Evolutionary conservation across 805 yeast genomes (phyloP).

Genomic region (Pichia thaimueangensis): DNA sequence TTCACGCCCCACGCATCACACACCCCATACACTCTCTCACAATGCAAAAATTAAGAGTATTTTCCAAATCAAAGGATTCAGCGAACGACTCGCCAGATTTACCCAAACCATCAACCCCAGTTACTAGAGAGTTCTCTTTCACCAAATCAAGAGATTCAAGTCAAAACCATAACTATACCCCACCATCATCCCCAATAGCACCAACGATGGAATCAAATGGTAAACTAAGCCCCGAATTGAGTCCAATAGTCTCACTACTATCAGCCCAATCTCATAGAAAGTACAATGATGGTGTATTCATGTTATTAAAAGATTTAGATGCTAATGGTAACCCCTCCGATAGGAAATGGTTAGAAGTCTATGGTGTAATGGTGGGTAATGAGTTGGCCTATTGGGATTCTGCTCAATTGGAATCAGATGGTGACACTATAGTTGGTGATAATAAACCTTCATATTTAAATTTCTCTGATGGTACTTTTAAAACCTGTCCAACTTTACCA

Average conservation of each 20-base stretch:
- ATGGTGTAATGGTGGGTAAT: constrained; percentile 84
- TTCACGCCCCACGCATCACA: too few relatives aligned
- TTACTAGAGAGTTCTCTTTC: constrained; percentile 1
- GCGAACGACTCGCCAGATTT: background rate
- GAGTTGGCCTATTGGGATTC: constrained; percentile 93
- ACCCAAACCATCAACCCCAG: constrained; percentile 9
- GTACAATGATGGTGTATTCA: constrained; percentile 69
- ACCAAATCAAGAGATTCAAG: background rate
- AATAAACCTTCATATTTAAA: constrained; percentile 74
- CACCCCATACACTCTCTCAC: too few relatives aligned
- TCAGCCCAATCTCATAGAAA: constrained; percentile 72
- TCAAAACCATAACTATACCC: background rate
- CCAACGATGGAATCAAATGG: constrained; percentile 27
- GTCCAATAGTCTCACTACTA: constrained; percentile 68
- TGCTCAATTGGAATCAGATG: constrained; percentile 44
- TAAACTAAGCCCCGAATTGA: constrained; percentile 35
- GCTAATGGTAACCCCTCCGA: constrained; percentile 84
- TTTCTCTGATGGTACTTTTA: constrained; percentile 83
- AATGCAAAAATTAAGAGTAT: constrained; percentile 24
- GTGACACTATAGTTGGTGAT: constrained; percentile 16
- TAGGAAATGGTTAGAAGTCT: constrained; percentile 87
- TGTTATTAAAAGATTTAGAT: constrained; percentile 66
- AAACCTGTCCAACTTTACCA: constrained; percentile 61
- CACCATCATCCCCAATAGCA: constrained; percentile 11
- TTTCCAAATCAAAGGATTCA: constrained; percentile 16